Evolutionary conservation across 352 stramenopile genomes (phyloP).

Genomic region (Pythium chondricola): DNA sequence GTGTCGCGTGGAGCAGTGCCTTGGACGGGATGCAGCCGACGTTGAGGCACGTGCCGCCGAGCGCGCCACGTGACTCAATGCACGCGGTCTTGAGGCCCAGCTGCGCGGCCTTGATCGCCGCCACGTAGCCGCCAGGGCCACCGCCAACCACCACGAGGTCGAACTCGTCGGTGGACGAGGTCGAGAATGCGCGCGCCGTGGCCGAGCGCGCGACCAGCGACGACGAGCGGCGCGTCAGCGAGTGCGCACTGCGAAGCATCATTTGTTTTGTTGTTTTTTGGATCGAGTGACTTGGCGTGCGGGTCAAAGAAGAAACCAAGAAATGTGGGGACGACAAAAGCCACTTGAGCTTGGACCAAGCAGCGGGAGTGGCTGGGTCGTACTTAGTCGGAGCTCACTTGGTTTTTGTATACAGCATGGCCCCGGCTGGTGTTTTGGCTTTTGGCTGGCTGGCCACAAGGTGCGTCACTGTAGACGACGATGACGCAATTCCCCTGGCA

Average conservation of each 20-base stretch:
- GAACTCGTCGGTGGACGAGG: slow-evolving; percentile 41
- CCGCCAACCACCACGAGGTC: slow-evolving; percentile 91
- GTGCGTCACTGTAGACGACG: not conserved
- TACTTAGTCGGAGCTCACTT: slow-evolving; percentile 5
- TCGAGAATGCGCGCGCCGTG: slow-evolving; percentile 43
- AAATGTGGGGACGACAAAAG: slow-evolving; percentile 5
- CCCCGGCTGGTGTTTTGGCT: not conserved
- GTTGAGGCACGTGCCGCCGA: slow-evolving; percentile 98
- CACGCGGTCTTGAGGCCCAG: slow-evolving; percentile 98
- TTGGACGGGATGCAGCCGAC: slow-evolving; percentile 99
- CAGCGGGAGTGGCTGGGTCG: slow-evolving; percentile 5
- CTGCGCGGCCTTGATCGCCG: slow-evolving; percentile 97
- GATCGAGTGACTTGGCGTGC: not conserved
- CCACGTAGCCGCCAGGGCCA: slow-evolving; percentile 97
- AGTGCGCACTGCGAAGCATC: slow-evolving; percentile 29
- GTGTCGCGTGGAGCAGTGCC: slow-evolving; percentile 93
- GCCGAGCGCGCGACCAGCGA: slow-evolving; percentile 15
- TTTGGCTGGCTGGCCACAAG: not conserved
- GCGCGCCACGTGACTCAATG: slow-evolving; percentile 93
- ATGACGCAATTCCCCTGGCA: slow-evolving; percentile 7
- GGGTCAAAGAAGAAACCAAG: not conserved
- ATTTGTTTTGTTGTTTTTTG: not conserved
- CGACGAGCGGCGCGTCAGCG: slow-evolving; percentile 34
- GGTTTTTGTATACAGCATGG: not conserved
- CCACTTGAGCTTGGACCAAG: slow-evolving; percentile 15